Conservation (phyloP, 306 rosid species). For the Arachis hypogaea region DNA sequence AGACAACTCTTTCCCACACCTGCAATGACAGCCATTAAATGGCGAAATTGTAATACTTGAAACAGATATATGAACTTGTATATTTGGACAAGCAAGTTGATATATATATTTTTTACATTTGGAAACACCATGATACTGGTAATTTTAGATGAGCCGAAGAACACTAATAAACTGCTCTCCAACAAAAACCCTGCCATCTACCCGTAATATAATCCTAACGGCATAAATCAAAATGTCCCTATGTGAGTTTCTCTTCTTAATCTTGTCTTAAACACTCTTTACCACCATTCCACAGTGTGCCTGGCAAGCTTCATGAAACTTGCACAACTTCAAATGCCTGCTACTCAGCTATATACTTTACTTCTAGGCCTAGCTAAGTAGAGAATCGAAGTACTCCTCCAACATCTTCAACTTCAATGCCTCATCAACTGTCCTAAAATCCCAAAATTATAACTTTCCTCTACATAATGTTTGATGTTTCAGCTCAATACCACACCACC, state of each 20-base stretch:
- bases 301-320: not conserved
- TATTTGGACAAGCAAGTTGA: not conserved
- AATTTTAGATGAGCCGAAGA: too few relatives aligned
- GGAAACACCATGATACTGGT: slow-evolving; percentile 13
- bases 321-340: not conserved
- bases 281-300: not conserved
- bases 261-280: not conserved
- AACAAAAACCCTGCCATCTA: too few relatives aligned
- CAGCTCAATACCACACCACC: not conserved
- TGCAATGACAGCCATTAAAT: slow-evolving; percentile 32
- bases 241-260: not conserved
- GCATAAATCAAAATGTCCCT: slow-evolving; percentile 6
- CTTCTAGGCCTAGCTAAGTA: not conserved
- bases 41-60: not conserved
- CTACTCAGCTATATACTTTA: not conserved
- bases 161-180: too few relatives aligned
- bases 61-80: not conserved
- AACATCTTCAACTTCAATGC: not conserved
- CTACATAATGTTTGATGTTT: not conserved
- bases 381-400: not conserved
- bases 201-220: too few relatives aligned
- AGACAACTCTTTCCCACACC: slow-evolving; percentile 91
- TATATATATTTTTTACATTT: not conserved
- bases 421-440: not conserved
- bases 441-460: slow-evolving; percentile 1